Evolutionary conservation across 805 yeast species (phyloP).

Genomic region (Yamadazyma endophytica): DNA sequence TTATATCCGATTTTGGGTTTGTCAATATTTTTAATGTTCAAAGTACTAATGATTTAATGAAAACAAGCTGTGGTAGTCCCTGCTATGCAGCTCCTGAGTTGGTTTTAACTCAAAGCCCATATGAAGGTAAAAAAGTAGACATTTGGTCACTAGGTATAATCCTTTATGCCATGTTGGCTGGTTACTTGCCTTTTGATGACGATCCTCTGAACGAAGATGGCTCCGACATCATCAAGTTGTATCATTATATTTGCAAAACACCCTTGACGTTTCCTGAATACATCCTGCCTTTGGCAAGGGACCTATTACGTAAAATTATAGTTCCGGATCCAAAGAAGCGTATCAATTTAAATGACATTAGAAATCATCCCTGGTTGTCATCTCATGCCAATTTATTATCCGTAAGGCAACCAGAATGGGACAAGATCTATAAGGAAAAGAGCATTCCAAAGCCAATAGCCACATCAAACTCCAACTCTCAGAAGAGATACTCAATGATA

Average conservation of each 20-base stretch:
- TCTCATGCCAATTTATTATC: slow-evolving; percentile 79
- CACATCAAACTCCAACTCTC: slow-evolving; percentile 9
- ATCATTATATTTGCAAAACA: slow-evolving; percentile 86
- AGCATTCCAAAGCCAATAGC: slow-evolving; percentile 9
- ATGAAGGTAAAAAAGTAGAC: slow-evolving; percentile 90
- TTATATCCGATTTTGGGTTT: slow-evolving; percentile 91
- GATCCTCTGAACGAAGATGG: slow-evolving; percentile 97
- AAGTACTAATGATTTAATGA: slow-evolving; percentile 71
- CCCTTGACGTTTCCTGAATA: slow-evolving; percentile 95
- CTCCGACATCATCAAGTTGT: slow-evolving; percentile 83
- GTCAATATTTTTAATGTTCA: slow-evolving; percentile 70
- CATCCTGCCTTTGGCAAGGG: slow-evolving; percentile 86
- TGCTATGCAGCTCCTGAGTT: slow-evolving; percentile 98
- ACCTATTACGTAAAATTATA: slow-evolving; percentile 75
- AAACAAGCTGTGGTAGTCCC: slow-evolving; percentile 94
- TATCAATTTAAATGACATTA: slow-evolving; percentile 61
- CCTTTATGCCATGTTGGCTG: slow-evolving; percentile 93
- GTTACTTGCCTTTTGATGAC: slow-evolving; percentile 95
- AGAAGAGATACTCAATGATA: slow-evolving; percentile 44
- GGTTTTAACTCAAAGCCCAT: slow-evolving; percentile 81
- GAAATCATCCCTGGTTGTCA: slow-evolving; percentile 85
- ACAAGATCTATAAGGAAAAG: slow-evolving; percentile 42
- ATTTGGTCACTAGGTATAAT: slow-evolving; percentile 98
- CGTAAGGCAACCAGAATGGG: slow-evolving; percentile 90
- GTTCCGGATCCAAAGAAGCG: slow-evolving; percentile 83